Conservation (phyloP, 139 green algal species). For the Klebsormidium nitens region DNA sequence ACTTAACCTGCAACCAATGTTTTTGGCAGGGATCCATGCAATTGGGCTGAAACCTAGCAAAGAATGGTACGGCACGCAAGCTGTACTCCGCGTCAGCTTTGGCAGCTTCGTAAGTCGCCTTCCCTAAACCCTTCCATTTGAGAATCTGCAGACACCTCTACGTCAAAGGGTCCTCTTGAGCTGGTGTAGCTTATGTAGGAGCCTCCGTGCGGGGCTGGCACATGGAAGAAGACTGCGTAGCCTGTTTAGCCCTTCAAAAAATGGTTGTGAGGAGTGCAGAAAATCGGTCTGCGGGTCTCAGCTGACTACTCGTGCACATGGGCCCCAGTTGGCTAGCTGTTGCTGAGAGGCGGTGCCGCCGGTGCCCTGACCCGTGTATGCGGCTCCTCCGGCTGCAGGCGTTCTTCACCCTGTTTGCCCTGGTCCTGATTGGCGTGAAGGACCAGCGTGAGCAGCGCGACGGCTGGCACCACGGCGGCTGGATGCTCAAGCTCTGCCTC, state of each 20-base stretch:
- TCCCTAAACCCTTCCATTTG: neutral
- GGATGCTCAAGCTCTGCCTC: slow-evolving; percentile 73
- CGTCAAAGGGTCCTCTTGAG: neutral
- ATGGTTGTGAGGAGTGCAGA: neutral
- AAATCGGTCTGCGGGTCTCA: neutral
- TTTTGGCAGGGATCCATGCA: slow-evolving; percentile 58
- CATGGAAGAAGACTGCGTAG: neutral
- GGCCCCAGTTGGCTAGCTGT: neutral
- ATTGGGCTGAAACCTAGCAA: slow-evolving; percentile 45
- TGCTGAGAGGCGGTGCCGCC: too few relatives aligned
- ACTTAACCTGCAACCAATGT: too few relatives aligned
- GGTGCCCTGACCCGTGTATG: neutral
- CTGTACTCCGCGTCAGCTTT: slow-evolving; percentile 89
- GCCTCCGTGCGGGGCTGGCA: neutral
- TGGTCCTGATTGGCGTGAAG: slow-evolving; percentile 69
- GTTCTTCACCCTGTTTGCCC: slow-evolving; percentile 78
- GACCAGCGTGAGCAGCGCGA: slow-evolving; percentile 75
- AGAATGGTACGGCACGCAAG: slow-evolving; percentile 87
- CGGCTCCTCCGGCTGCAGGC: slow-evolving; percentile 41
- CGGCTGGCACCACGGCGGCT: slow-evolving; percentile 81
- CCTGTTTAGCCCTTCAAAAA: neutral
- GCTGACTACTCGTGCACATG: neutral
- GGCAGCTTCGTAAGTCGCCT: slow-evolving; percentile 85
- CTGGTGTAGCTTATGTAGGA: neutral
- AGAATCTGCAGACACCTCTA: neutral